Percentiles rank a stretch among this genome's conserved stretches.
phyloP scores from a whole-genome alignment of 257 asterid genomes.

The Nicotiana otophora region DNA sequence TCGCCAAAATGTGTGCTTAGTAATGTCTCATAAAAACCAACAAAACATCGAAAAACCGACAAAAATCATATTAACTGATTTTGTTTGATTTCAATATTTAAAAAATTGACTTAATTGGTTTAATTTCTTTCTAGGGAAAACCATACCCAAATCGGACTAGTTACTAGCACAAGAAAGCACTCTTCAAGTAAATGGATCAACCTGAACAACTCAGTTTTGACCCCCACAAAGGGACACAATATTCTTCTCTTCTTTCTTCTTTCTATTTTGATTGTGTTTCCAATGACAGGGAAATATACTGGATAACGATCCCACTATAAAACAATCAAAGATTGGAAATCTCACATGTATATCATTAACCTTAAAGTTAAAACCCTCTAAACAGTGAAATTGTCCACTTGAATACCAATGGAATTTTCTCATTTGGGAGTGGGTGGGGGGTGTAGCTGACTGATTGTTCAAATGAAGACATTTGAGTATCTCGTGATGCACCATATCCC shows the following conservation, averaged over 20 bases:
- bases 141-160: too few relatives aligned
- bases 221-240: background rate
- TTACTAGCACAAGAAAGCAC: background rate
- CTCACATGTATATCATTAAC: background rate
- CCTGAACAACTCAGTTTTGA: background rate
- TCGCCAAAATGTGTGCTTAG: too few relatives aligned
- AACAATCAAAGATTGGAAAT: background rate
- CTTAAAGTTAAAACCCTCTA: background rate
- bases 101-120: too few relatives aligned
- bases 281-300: background rate
- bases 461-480: background rate
- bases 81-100: too few relatives aligned
- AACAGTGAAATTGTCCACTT: background rate
- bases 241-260: background rate
- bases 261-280: background rate
- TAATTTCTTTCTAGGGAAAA: too few relatives aligned
- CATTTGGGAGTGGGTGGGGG: background rate
- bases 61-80: too few relatives aligned
- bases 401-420: background rate
- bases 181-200: background rate
- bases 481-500: background rate
- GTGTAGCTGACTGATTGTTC: background rate
- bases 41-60: too few relatives aligned
- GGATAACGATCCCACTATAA: background rate
- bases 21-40: too few relatives aligned